A percentile compares a stretch with the other conserved stretches of the same genome.
Conservation (phyloP, 495 filamentous ascomycete species). For the Penicillium psychrofluorescens region DNA sequence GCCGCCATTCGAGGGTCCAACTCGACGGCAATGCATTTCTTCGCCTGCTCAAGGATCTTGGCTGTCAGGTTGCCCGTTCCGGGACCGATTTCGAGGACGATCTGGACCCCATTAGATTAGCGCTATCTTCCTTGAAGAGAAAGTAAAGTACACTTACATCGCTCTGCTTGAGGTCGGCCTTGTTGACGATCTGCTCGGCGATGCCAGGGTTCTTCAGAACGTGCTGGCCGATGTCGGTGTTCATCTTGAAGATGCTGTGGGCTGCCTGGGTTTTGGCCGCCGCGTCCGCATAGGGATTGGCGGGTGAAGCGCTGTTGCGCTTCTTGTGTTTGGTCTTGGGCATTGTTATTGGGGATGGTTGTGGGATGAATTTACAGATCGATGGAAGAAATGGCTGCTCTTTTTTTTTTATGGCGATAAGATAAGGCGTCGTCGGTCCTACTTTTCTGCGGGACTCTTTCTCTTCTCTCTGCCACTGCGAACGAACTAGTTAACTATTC, state of each 20-base stretch:
- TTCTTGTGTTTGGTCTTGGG: conserved; percentile 43
- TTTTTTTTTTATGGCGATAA: conserved; percentile 35
- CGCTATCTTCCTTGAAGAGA: no score
- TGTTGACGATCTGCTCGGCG: conserved; percentile 75
- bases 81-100: conserved; percentile 67
- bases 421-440: conserved; percentile 30
- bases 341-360: conserved; percentile 9
- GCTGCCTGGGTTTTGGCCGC: conserved; percentile 45
- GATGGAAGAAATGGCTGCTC: conserved; percentile 9
- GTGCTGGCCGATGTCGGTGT: conserved; percentile 82
- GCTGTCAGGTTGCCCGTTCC: conserved; percentile 87
- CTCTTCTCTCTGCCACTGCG: not conserved
- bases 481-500: not conserved
- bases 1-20: conserved; percentile 95
- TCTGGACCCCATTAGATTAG: conserved; percentile 14
- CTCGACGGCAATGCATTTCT: conserved; percentile 84
- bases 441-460: conserved; percentile 17
- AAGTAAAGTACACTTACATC: conserved; percentile 44
- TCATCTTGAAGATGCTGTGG: conserved; percentile 85
- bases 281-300: conserved; percentile 49
- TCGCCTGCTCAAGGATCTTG: conserved; percentile 78
- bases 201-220: conserved; percentile 95
- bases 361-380: not conserved
- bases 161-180: conserved; percentile 82
- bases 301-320: conserved; percentile 46